These are phyloP conservation scores for Jimgerdemannia flammicorona DNA, from an alignment of 192 early-diverging fungal species.

Conservation along the genomic window DNA sequence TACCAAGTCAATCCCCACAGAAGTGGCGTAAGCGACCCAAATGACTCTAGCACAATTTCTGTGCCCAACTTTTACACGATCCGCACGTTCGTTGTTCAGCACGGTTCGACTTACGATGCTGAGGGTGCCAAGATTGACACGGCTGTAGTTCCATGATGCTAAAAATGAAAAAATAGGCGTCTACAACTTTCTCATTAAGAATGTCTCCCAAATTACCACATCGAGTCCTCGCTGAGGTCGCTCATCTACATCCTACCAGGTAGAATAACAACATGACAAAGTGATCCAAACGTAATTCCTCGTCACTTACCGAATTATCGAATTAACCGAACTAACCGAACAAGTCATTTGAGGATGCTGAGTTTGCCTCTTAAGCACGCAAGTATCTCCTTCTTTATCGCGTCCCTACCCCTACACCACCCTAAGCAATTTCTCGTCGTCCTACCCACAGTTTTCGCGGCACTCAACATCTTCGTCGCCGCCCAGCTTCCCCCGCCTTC, in stretches of 20 bases:
- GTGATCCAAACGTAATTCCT: background rate
- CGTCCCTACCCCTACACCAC: background rate
- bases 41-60: no score
- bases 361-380: conserved; percentile 85
- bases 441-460: conserved; percentile 64
- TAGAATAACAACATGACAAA: conserved; percentile 11
- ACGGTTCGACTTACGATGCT: no score
- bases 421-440: background rate
- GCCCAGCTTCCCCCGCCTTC: conserved; percentile 37
- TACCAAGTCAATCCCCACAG: no score
- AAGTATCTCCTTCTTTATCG: conserved; percentile 15
- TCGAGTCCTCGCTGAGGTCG: conserved; percentile 83
- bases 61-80: no score
- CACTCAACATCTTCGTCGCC: conserved; percentile 60
- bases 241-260: conserved; percentile 91
- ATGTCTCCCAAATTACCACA: conserved; percentile 85
- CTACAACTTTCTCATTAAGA: conserved; percentile 81
- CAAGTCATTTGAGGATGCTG: conserved; percentile 91
- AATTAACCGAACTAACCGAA: conserved; percentile 1
- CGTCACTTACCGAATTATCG: background rate
- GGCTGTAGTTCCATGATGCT: no score
- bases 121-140: no score
- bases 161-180: conserved; percentile 61
- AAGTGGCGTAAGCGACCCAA: no score
- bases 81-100: no score